Conservation (phyloP, 768 basidiomycete genomes). For the Trametes maxima region DNA sequence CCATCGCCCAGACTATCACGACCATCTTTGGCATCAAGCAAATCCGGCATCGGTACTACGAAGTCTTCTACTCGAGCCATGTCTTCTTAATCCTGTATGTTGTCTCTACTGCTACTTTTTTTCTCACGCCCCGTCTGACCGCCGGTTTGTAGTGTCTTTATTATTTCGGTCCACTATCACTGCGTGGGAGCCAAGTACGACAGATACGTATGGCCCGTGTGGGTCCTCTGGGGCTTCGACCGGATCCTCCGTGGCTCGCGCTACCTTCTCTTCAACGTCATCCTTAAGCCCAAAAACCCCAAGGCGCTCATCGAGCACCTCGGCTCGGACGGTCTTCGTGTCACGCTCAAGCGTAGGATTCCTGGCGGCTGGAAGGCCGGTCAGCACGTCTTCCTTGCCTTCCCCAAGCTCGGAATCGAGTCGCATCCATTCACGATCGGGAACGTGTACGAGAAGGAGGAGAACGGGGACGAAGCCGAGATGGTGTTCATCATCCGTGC, state of each 20-base stretch:
- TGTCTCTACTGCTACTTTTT: not conserved
- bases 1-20: constrained; percentile 39
- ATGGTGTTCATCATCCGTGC: constrained; percentile 56
- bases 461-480: constrained; percentile 35
- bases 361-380: constrained; percentile 51
- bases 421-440: constrained; percentile 55
- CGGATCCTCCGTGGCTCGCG: constrained; percentile 43
- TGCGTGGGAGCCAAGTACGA: constrained; percentile 36
- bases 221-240: constrained; percentile 51
- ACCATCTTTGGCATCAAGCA: constrained; percentile 43
- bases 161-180: constrained; percentile 41
- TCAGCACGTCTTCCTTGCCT: constrained; percentile 51
- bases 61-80: constrained; percentile 38
- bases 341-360: constrained; percentile 43
- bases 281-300: constrained; percentile 35
- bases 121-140: not conserved
- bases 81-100: constrained; percentile 33
- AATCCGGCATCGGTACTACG: constrained; percentile 44
- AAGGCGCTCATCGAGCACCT: constrained; percentile 43
- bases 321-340: constrained; percentile 44
- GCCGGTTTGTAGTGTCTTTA: constrained; percentile 36
- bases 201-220: constrained; percentile 48
- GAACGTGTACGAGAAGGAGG: constrained; percentile 39
- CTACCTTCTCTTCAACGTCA: constrained; percentile 42
- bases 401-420: constrained; percentile 49